Evolutionary conservation across 2,329 filamentous ascomycete species (phyloP).

Genomic region (Dactylonectria macrodidyma): DNA sequence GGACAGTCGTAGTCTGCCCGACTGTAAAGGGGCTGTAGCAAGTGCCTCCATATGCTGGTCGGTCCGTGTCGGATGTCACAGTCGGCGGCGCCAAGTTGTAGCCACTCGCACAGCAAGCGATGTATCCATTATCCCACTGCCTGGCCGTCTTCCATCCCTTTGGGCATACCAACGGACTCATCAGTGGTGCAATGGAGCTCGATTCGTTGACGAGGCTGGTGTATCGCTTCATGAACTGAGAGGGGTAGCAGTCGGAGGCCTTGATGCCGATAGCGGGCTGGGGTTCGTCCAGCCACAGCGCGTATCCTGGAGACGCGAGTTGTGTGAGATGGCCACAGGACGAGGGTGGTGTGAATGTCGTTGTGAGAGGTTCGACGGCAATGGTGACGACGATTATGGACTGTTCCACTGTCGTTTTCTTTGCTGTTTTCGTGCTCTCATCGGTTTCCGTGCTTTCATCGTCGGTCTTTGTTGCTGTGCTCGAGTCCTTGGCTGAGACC

Average conservation of each 20-base stretch:
- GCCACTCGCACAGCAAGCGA: conserved; percentile 12
- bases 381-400: not conserved
- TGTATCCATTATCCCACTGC: conserved; percentile 4
- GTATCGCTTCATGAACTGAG: conserved; percentile 18
- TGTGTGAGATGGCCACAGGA: conserved; percentile 10
- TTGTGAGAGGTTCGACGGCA: conserved; percentile 6
- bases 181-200: conserved; percentile 16
- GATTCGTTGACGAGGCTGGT: conserved; percentile 4
- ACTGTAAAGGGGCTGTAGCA: conserved; percentile 16
- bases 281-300: conserved; percentile 17
- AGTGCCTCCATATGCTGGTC: conserved; percentile 18
- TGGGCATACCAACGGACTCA: conserved; percentile 21
- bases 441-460: not conserved
- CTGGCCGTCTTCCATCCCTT: conserved; percentile 3
- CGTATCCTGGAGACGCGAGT: not conserved
- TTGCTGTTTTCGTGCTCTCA: not conserved
- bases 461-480: not conserved
- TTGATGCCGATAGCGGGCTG: not conserved
- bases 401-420: not conserved
- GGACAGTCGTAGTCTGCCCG: conserved; percentile 1
- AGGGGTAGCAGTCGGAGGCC: conserved; percentile 5
- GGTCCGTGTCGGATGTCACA: conserved; percentile 2
- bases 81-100: conserved; percentile 3
- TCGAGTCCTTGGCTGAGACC: not conserved
- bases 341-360: conserved; percentile 9